Evolutionary conservation across 202 grass and related monocot species (phyloP), one percentile per base, ranked within the genome.

Genomic region (Schoenoplectus tabernaemontani): DNA sequence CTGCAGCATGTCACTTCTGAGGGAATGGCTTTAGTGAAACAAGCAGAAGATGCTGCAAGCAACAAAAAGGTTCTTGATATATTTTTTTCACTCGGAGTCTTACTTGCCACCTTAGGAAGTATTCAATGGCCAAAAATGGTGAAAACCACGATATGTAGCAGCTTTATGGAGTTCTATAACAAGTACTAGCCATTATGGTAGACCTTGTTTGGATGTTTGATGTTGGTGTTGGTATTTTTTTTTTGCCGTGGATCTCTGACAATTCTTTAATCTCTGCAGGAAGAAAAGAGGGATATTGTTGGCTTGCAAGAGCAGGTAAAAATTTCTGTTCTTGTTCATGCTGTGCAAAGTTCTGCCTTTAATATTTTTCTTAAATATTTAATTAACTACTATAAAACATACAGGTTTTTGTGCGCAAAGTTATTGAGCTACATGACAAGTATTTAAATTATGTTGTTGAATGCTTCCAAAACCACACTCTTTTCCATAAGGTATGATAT

Each of bases 401-500:
- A 81, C 76, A 99, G 96, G 83, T 92, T 64, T 99, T 99, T 54
- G 90, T 99, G 30, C 90, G 96, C 83, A 99, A 99, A 93, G 85
- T 99, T 73, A 99, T 99, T 58, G 90, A 92, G 81, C 81, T 99
- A 56, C 96, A 99, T 88, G 96, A 99, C 46, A 99, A 99, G 77
- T 99, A 99, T 44, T 87, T 95, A 44, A 85, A 88, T 23, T 95
- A 99, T 70, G 96, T 99, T 51, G 90, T 83, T 46, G 88, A 99
- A 64, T 99, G 96, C 85, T 99, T 99, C 48, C 96, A 95, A 78
- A 89, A 93, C 51, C 96, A 99, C 81, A 91, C 91, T 38, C 96
- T 99, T 59, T 99, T 99, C 77, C 96, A 99, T 76, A 99, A 99
- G 96, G 96, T 95, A 39, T 88, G 80, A 42, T 28, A 9, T 48